Evolutionary conservation across 2,329 filamentous ascomycete species (phyloP), one percentile per base, ranked within the genome.

Genomic region (Pestalotiopsis sp.): DNA sequence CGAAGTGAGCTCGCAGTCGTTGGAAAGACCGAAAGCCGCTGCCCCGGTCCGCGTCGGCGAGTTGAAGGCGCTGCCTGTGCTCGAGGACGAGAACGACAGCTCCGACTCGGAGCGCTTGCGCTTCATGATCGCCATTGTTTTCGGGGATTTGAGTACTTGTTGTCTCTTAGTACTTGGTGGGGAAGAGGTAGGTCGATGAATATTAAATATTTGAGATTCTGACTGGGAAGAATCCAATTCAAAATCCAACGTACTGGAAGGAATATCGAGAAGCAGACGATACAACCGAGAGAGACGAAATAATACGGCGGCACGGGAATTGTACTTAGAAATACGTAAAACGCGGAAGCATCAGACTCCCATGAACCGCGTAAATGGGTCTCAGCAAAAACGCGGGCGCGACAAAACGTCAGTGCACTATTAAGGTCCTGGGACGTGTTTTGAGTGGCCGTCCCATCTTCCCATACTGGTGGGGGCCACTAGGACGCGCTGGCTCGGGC

Each of bases 51-150:
- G 80, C 7, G 79, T 71, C 25, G 83, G 77, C 62, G 83, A 83
- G 64, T 81, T 80, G 70, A 84, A 80, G 58, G 82, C 81, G 69
- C 80, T 82, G 58, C 83, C 81, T 11, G 86, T 14, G 85, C 52
- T 41, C 31, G 12, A 58, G n/a, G 65, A 83, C 45, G 82, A 82
- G 45, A 82, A 80, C 63, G 84, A 86, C 69, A 89, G 80, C 76
- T 89, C 87, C 25, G 87, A 87, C 67, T 86, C 83, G 73, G 89
- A 91, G 58, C 88, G 85, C 82, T 91, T 91, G 79, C 89, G 88
- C 77, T 91, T 91, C 75, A 89, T 80, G 31, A 84, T 9, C 57
- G 56, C 62, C 12, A 58, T 41, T 38, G 38, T 17, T 14, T 11
- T 52, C 41, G 41, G 20, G 5, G 1, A 20, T 2, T 17, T n/a